Evolutionary conservation across 805 yeast species (phyloP), one percentile per base, ranked within the genome.

Genomic region (Candida arabinofermentans): DNA sequence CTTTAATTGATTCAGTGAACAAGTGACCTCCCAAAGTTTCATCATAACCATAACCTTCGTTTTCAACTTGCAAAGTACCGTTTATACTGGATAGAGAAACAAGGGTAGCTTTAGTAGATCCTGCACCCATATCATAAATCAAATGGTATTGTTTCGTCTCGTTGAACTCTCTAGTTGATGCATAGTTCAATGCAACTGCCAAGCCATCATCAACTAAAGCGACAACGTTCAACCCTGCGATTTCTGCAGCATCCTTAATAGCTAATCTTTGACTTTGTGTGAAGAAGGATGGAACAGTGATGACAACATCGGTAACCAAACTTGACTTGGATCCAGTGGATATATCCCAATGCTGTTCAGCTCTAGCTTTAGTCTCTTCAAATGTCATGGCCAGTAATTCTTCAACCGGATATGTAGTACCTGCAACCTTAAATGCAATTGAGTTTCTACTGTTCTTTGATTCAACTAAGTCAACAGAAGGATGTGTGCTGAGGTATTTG

Each of bases 91-190:
- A 61, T 47, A 82, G 70, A 1, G 90, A 79, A 38, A 89, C 77
- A n/a, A 93, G 66, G 0, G 98, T 85, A 2, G 96, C 95, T 41
- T 82, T 78, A 0, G 95, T 85, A 1, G 95, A 82, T 1, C 95
- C 95, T 5, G 96, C 91, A 36, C 99, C 99, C 76, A 86, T 77
- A 61, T 93, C 99, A 58, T 83, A 88, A 27, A 93, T 74, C 37
- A 88, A 58, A 57, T 86, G 86, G 54, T 79, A 73, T 51, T 77
- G 78, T 42, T 70, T 74, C 3, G 70, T 72, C 10, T 56, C 53
- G 27, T 64, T 62, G 46, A 74, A 74, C 24, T 69, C 69, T 37
- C 78, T 71, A 7, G 61, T 58, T 24, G 85, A 71, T 2, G 87
- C 86, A 59, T 79, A 90, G 55, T 88, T 86, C 34, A 86, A 64